Conservation (phyloP, 768 basidiomycete genomes). For the Leccinum subgranulosum region DNA sequence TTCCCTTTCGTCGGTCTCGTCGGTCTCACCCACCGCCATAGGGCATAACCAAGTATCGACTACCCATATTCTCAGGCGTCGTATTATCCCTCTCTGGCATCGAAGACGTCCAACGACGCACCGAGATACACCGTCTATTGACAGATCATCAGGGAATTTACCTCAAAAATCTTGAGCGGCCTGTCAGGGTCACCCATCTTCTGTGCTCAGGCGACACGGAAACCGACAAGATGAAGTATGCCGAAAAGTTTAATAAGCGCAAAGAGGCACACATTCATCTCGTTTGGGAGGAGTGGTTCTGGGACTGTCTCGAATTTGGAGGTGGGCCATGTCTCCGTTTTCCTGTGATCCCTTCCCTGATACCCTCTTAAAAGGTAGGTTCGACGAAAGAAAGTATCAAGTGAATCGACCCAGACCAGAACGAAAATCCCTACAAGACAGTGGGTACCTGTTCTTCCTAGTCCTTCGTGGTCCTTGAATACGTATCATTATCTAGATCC, state of each 20-base stretch:
- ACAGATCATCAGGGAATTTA: conserved; percentile 63
- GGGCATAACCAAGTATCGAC: conserved; percentile 58
- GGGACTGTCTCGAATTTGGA: conserved; percentile 81
- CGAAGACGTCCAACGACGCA: conserved; percentile 55
- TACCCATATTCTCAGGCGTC: conserved; percentile 72
- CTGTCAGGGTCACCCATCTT: conserved; percentile 80
- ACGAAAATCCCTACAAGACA: conserved; percentile 36
- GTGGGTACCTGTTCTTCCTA: conserved; percentile 9
- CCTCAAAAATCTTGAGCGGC: conserved; percentile 72
- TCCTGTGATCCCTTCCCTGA: neutral
- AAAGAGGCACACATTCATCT: conserved; percentile 73
- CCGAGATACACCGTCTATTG: conserved; percentile 61
- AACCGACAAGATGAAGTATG: conserved; percentile 76
- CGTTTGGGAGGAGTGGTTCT: conserved; percentile 97
- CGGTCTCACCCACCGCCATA: conserved; percentile 26
- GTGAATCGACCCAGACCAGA: conserved; percentile 59
- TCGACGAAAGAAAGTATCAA: conserved; percentile 60
- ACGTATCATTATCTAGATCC: conserved; percentile 7
- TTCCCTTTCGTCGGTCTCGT: neutral
- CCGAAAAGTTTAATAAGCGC: conserved; percentile 65
- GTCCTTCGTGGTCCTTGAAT: neutral
- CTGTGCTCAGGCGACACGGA: conserved; percentile 67
- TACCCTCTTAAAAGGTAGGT: conserved; percentile 43
- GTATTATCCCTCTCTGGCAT: conserved; percentile 76
- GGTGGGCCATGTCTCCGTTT: conserved; percentile 37